Base-by-base conservation (phyloP, 208 protist genomes). In the Leishmania martiniquensis region DNA sequence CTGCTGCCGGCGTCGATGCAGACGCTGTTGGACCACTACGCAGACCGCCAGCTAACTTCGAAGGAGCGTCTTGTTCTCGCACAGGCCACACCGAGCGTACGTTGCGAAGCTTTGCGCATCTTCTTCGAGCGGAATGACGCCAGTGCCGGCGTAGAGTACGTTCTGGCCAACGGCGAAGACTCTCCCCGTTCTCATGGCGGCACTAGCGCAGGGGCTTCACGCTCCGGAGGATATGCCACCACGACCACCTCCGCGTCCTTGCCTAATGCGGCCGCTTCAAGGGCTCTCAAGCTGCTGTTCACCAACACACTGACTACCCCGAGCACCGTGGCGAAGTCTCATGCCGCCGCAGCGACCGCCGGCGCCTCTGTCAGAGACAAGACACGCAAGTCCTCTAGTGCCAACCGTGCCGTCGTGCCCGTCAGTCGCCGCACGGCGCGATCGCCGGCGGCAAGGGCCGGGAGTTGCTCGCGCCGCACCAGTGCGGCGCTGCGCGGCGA, bases 1-100 rank as follows among this genome's bases (percentile, higher is more conserved):
- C 34, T 44, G n/a, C 81, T 96, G 25, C 90, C 92, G 7, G 72
- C 89, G 12, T 93, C 90, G 13, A 84, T 96, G 70, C 85, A 90
- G 71, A 85, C 88, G 13, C 78, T 96, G 45, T 54, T 94, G 49
- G 70, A 84, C 68, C 77, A 85, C 29, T 86, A 87, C 69, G 75
- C 73, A 29, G 79, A 84, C 17, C 77, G 83, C 52, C 60, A 75
- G 17, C 77, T 96, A 10, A 81, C 82, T 5, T 13, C 49, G 4
- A n/a, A 34, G 32, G 84, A 96, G 73, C 74, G 87, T 25, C 20
- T 47, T 37, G 66, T 54, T 22, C 80, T 94, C 22, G 72, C 77
- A 1, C 7, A 42, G 49, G 75, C 86, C 49, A 81, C 87, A 22
- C 77, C 90, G 3, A 79, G 79, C 13, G 73, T 83, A 2, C 90